Conservation (phyloP, 78 protist genomes). For the Guillardia theta region DNA sequence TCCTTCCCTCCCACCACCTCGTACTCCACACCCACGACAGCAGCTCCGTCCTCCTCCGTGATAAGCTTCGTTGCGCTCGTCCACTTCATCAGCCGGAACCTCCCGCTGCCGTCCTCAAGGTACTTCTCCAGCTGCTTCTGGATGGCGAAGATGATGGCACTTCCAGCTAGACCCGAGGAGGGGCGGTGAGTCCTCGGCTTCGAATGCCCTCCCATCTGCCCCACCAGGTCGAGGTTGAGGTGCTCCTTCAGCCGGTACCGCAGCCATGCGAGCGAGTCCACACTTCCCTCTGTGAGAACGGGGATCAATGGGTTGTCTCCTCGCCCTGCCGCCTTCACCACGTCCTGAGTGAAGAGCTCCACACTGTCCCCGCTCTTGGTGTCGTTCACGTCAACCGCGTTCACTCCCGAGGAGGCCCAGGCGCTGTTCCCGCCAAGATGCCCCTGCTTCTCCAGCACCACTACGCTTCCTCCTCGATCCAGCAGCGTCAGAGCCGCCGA, state of each 20-base stretch:
- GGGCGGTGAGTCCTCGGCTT: conserved; percentile 11
- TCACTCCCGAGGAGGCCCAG: conserved; percentile 6
- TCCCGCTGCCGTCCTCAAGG: neutral
- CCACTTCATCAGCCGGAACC: conserved; percentile 11
- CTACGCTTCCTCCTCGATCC: conserved; percentile 6
- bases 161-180: neutral
- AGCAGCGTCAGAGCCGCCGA: conserved; percentile 27
- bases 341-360: neutral
- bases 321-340: neutral
- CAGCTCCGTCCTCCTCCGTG: neutral
- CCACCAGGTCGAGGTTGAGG: neutral
- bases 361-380: neutral
- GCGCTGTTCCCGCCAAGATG: conserved; percentile 38
- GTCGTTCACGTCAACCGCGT: conserved; percentile 1
- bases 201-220: conserved; percentile 1
- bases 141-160: neutral
- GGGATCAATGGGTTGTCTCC: neutral
- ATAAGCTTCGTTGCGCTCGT: neutral
- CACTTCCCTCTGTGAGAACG: neutral
- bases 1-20: neutral
- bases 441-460: conserved; percentile 38
- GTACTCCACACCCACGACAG: neutral
- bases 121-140: neutral
- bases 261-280: conserved; percentile 17
- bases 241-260: neutral